A percentile compares a stretch with the other conserved stretches of the same genome.
Conservation (phyloP, 1,284 basidiomycete species). For the Pyrrhoderma lamaoense region DNA sequence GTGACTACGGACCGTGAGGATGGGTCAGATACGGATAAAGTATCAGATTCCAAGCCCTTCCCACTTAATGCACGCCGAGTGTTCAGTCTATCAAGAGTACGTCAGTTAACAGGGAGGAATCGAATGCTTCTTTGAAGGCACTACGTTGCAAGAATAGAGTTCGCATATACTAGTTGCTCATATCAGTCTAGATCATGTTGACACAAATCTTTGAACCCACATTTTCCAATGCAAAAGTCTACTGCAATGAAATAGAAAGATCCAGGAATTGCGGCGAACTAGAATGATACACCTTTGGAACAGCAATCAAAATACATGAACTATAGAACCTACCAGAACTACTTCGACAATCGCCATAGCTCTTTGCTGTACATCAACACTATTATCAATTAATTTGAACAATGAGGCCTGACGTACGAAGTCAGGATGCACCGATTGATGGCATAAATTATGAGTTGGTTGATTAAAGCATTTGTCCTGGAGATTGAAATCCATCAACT, state of each 20-base stretch:
- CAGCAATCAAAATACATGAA: not conserved
- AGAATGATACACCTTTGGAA: conserved; percentile 25
- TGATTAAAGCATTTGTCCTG: conserved; percentile 36
- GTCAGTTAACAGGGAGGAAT: not conserved
- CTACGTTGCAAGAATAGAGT: conserved; percentile 34
- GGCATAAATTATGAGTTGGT: conserved; percentile 36
- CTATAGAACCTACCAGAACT: conserved; percentile 26
- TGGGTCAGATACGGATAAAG: not conserved
- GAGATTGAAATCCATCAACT: not conserved
- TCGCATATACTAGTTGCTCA: conserved; percentile 35
- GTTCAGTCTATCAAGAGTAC: conserved; percentile 28
- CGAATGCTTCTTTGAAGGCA: not conserved
- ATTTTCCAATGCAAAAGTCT: conserved; percentile 41
- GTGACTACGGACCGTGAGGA: conserved; percentile 1
- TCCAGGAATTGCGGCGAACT: conserved; percentile 33
- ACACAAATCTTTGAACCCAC: conserved; percentile 22
- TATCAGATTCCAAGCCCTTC: not conserved
- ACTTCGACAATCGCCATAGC: conserved; percentile 35
- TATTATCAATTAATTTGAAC: not conserved
- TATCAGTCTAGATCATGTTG: not conserved
- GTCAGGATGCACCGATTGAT: conserved; percentile 41
- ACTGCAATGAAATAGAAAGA: conserved; percentile 38
- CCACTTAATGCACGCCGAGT: conserved; percentile 31
- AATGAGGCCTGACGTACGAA: conserved; percentile 27
- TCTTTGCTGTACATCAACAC: conserved; percentile 21